These are phyloP conservation scores for Nemania sp. DNA, from an alignment of 2,329 filamentous ascomycete species.

Conservation along the genomic window DNA sequence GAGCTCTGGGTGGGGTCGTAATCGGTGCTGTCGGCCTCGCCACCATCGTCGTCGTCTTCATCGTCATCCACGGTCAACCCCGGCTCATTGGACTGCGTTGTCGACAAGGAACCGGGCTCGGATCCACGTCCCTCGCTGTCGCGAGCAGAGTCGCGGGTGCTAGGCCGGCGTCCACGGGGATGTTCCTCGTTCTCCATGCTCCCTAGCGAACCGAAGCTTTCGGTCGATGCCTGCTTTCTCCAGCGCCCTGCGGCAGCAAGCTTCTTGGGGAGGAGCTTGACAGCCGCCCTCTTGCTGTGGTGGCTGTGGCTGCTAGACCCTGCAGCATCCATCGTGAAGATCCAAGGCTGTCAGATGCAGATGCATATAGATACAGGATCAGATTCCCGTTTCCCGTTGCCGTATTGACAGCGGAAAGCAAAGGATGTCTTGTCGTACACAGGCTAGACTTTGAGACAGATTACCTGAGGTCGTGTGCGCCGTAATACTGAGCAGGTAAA, in stretches of 20 bases:
- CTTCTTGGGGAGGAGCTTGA: conserved; percentile 52
- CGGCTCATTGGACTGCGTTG: conserved; percentile 30
- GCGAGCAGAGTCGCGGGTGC: conserved; percentile 30
- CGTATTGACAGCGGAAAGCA: background rate
- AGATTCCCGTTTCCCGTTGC: too few species aligned
- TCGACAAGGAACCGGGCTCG: conserved; percentile 28
- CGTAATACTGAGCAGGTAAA: background rate
- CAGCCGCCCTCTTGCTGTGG: conserved; percentile 28
- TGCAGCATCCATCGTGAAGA: conserved; percentile 32
- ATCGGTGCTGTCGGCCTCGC: conserved; percentile 15
- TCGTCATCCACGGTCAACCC: conserved; percentile 36
- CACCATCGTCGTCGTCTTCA: background rate
- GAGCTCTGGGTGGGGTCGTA: conserved; percentile 43
- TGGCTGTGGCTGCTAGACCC: conserved; percentile 24
- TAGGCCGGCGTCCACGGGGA: conserved; percentile 35
- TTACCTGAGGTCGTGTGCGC: too few species aligned
- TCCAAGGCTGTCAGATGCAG: background rate
- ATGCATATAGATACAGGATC: too few species aligned
- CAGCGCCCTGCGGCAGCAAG: conserved; percentile 53
- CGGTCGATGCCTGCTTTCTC: conserved; percentile 50
- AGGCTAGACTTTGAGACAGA: background rate
- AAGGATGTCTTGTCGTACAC: background rate
- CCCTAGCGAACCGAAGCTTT: conserved; percentile 38
- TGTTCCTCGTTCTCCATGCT: conserved; percentile 40
- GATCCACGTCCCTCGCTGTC: conserved; percentile 18